phyloP scores from a whole-genome alignment of 2,329 filamentous ascomycete genomes.

The Fusarium mundagurra region DNA sequence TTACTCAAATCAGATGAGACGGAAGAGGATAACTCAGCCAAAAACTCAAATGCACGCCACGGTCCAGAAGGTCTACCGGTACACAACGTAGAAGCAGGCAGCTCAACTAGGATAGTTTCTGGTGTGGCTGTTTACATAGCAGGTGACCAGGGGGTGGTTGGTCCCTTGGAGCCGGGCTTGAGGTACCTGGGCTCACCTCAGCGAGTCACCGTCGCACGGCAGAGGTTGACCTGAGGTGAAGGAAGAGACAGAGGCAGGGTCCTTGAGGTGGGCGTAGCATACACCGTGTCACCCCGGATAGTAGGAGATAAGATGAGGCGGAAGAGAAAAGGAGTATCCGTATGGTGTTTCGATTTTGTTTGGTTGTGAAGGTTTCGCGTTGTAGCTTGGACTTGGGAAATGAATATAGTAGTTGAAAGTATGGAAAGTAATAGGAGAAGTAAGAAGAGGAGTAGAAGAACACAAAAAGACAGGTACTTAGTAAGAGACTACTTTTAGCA shows the following conservation, averaged over 20 bases:
- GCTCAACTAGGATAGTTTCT: neutral
- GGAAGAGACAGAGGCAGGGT: constrained; percentile 12
- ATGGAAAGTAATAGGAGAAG: neutral
- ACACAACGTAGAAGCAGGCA: neutral
- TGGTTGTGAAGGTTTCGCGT: neutral
- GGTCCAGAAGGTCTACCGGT: neutral
- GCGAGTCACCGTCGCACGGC: constrained; percentile 26
- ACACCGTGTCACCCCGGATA: constrained; percentile 24
- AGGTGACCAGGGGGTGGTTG: constrained; percentile 25
- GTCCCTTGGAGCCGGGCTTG: neutral
- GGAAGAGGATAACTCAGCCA: neutral
- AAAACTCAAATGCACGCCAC: constrained; percentile 4
- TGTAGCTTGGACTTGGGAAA: neutral
- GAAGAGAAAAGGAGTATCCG: constrained; percentile 4
- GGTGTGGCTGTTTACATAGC: constrained; percentile 13
- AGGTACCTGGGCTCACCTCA: constrained; percentile 10
- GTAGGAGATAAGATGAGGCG: constrained; percentile 8
- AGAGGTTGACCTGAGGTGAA: constrained; percentile 19
- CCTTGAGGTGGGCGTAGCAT: constrained; percentile 6
- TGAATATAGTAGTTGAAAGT: neutral
- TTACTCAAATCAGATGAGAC: neutral
- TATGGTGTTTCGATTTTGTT: neutral
- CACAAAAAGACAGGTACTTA: neutral
- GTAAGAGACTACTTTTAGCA: constrained; percentile 15
- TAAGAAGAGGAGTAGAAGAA: neutral